Evolutionary conservation across 495 filamentous ascomycete species (phyloP).

Genomic region (Pyrenula aspistea): DNA sequence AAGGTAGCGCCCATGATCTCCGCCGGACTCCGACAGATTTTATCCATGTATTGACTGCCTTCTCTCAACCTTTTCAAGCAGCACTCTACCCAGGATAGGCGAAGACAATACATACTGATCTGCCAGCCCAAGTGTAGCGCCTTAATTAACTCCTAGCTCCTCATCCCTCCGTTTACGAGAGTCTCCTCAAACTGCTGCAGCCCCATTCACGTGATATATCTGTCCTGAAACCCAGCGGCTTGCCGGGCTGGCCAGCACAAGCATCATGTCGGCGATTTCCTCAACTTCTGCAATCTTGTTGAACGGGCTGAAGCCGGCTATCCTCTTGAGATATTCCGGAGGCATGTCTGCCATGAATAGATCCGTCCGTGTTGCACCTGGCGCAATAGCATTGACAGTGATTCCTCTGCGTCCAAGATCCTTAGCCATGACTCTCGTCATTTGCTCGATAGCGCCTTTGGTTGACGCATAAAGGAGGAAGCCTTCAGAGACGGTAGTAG

Average conservation of each 20-base stretch:
- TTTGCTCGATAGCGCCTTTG: conserved; percentile 63
- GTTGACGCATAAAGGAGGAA: conserved; percentile 51
- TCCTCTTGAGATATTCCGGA: conserved; percentile 40
- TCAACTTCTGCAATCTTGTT: conserved; percentile 44
- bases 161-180: too few species aligned
- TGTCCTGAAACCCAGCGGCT: conserved; percentile 57
- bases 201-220: conserved; percentile 49
- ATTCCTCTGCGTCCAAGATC: conserved; percentile 50
- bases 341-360: conserved; percentile 51
- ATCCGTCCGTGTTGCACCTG: conserved; percentile 56
- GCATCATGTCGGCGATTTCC: conserved; percentile 47
- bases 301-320: conserved; percentile 40
- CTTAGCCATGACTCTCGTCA: conserved; percentile 51
- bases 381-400: conserved; percentile 51
- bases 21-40: too few species aligned
- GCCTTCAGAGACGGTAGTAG: conserved; percentile 34
- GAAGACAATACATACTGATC: too few species aligned
- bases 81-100: too few species aligned
- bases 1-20: too few species aligned
- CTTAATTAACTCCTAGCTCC: too few species aligned
- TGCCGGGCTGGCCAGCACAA: conserved; percentile 36
- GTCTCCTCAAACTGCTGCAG: conserved; percentile 10
- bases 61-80: too few species aligned
- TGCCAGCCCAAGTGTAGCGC: too few species aligned
- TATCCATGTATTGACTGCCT: too few species aligned